Evolutionary conservation across 306 rosid species (phyloP), one percentile per base, ranked within the genome.

Genomic region (Dalbergia oliveri): DNA sequence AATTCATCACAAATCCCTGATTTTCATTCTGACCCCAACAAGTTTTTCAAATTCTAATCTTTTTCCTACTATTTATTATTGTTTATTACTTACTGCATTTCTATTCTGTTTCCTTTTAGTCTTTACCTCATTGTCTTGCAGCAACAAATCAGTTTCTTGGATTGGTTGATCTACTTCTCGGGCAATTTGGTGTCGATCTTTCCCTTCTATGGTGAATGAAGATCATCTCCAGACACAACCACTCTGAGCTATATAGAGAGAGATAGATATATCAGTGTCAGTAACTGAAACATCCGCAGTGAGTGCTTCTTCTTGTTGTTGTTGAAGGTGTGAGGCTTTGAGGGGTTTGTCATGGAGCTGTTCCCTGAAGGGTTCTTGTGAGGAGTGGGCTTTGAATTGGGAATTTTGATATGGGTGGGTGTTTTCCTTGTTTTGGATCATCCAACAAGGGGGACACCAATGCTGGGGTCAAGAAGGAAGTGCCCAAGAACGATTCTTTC

Each of bases 141-240:
- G 34, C 76, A 83, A 86, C 84, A 62, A 69, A 81, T 73, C 89
- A 84, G 84, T 81, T 89, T 90, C 89, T 85, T 74, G 87, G 88
- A 88, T 91, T 91, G 86, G 94, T 86, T 93, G 93, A 91, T 93
- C 94, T 91, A 88, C 94, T 88, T 82, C 83, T 80, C 80, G 56
- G 74, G 76, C 84, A 77, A 79, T 85, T 77, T 84, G 72, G 87
- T 73, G 82, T 86, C 86, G 89, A 90, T 90, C 87, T 85, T 88
- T 68, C 79, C 69, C 87, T 81, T 72, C 58, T 70, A 89, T 86
- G 88, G 76, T 62, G 79, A 77, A 69, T 69, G 79, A 76, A 66
- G 85, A 87, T 84, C 80, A 76, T 72, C n/a, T 45, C 44, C 74
- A 69, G 56, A 64, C 43, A 66, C 69, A 78, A 43, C 63, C 57